Evolutionary conservation across 164 flowering plant species (phyloP).

Genomic region (Magnolia sinica): DNA sequence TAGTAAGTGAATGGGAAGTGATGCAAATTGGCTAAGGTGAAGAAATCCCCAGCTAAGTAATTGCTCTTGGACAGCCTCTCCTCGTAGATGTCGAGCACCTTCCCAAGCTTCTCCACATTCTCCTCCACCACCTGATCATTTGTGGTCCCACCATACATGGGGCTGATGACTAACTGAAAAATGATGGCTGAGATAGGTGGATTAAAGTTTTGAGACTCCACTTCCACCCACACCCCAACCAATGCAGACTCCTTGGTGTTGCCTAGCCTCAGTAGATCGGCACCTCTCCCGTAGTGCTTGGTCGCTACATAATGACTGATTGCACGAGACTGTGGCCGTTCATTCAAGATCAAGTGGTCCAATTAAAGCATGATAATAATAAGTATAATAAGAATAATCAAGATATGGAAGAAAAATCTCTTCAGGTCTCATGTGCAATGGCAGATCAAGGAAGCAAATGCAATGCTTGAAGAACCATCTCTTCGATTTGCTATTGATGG

Average conservation of each 20-base stretch:
- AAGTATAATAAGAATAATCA: too few species aligned
- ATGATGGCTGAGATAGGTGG: constrained; percentile 2
- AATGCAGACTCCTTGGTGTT: constrained; percentile 5
- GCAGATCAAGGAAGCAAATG: too few species aligned
- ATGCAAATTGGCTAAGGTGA: constrained; percentile 48
- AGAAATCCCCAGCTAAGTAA: constrained; percentile 40
- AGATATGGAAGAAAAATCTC: too few species aligned
- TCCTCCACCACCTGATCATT: constrained; percentile 5
- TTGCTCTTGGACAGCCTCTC: constrained; percentile 14
- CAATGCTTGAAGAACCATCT: too few species aligned
- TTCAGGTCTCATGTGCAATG: too few species aligned
- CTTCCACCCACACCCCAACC: constrained; percentile 13
- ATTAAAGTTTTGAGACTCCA: constrained; percentile 10
- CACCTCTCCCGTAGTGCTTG: constrained; percentile 9
- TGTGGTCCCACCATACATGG: background rate
- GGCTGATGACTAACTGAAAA: background rate
- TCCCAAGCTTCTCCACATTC: constrained; percentile 4
- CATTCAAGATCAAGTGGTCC: too few species aligned
- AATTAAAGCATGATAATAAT: too few species aligned
- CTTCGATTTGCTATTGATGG: too few species aligned
- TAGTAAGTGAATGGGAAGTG: constrained; percentile 45
- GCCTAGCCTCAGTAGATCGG: constrained; percentile 2
- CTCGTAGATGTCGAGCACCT: constrained; percentile 16
- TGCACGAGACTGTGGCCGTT: constrained; percentile 13
- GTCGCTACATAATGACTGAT: constrained; percentile 3